Percentiles rank a stretch among this genome's conserved stretches.
These are phyloP conservation scores for Stentor coeruleus DNA, from an alignment of 73 alveolate species.

Conservation along the genomic window DNA sequence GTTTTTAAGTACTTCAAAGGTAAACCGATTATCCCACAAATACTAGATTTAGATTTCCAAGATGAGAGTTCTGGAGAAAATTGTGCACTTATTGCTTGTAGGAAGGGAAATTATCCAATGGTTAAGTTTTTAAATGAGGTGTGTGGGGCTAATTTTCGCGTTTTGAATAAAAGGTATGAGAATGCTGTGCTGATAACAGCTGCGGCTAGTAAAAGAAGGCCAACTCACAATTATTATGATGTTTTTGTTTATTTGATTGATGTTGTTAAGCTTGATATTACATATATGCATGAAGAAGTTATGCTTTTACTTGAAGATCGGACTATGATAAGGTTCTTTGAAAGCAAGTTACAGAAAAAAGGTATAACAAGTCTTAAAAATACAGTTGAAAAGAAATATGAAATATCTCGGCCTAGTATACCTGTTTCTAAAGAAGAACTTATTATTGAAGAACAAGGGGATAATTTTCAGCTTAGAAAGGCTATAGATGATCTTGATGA, in stretches of 20 bases:
- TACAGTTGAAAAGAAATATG: not conserved
- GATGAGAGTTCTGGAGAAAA: constrained; percentile 27
- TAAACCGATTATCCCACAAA: not conserved
- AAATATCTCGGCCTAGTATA: not conserved
- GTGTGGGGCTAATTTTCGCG: constrained; percentile 11
- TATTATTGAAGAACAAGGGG: constrained; percentile 13
- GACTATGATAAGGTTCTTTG: not conserved
- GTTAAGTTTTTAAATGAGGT: constrained; percentile 11
- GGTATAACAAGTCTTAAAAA: not conserved
- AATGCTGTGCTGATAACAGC: constrained; percentile 25
- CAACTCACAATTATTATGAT: not conserved
- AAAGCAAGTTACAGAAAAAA: not conserved
- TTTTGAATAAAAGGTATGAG: constrained; percentile 18
- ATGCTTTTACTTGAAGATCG: constrained; percentile 7
- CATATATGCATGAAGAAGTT: constrained; percentile 24
- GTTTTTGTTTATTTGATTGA: not conserved
- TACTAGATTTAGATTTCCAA: constrained; percentile 3
- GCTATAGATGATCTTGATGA: not conserved
- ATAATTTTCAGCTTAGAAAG: not conserved
- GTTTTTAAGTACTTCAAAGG: constrained; percentile 15
- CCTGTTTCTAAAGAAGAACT: not conserved
- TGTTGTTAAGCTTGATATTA: not conserved
- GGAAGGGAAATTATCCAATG: constrained; percentile 22
- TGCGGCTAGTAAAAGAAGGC: constrained; percentile 22
- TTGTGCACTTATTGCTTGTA: constrained; percentile 27